Evolutionary conservation across 1,139 yeast species (phyloP), one percentile per base, ranked within the genome.

Genomic region (Candida mesenterica): DNA sequence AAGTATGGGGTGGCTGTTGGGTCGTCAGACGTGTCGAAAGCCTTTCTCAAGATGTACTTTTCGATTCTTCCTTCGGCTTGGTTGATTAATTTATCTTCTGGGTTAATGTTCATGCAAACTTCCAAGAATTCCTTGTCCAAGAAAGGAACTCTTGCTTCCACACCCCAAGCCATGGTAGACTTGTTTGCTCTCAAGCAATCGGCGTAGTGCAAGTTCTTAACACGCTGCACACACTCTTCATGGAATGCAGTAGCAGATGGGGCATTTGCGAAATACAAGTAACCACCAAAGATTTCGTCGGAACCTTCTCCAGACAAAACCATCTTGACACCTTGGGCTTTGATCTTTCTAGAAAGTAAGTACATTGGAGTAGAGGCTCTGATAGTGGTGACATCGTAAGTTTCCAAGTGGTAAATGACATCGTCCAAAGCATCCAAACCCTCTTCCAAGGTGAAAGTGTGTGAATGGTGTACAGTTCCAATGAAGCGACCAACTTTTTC

Each of bases 131-230:
- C 77, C 70, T 82, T 87, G 67, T 92, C 99, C 68, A 92, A 78
- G 83, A 92, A 92, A 49, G 99, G 99, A 52, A 92, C 98, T 70
- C 99, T 86, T 43, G 98, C 98, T 72, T 92, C 99, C 50, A 92
- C 78, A 63, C 99, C 99, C 99, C 99, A 92, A 28, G 99, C 98
- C 97, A 92, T 87, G 44, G 99, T 92, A 24, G 97, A 90, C 72
- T 92, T 92, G 87, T 92, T 92, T 50, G 99, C 99, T 66, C 99
- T 84, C 61, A 92, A 74, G 72, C 97, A 90, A 71, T 92, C 98
- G 45, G 98, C 90, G 53, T 82, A 82, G 66, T 92, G 97, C 67
- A 92, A 76, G 90, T 92, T 90, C 76, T 92, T 88, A 53, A 92
- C 97, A 64, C 99, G 79, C 69, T 83, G 73, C 43, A 94, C 96